Conservation (phyloP, 441 rosid genomes). For the Kokia cookei region DNA sequence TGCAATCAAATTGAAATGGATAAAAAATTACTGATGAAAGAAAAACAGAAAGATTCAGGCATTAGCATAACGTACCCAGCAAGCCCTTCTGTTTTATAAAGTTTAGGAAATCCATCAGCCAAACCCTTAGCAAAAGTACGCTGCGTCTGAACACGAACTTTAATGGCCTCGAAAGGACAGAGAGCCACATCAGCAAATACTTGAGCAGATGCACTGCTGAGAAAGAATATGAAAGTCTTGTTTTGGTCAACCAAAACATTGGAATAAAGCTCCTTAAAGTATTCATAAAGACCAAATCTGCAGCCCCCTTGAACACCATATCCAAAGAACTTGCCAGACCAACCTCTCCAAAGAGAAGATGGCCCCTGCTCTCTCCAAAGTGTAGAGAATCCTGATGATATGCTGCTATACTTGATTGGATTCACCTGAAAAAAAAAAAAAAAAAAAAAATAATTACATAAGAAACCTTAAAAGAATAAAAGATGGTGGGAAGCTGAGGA, state of each 20-base stretch:
- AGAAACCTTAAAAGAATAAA: background rate
- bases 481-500: background rate
- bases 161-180: slow-evolving; percentile 64
- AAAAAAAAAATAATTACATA: background rate
- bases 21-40: slow-evolving; percentile 9
- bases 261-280: slow-evolving; percentile 56
- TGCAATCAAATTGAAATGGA: slow-evolving; percentile 22
- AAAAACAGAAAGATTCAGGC: background rate
- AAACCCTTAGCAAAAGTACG: slow-evolving; percentile 54
- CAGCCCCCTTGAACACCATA: slow-evolving; percentile 70
- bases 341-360: slow-evolving; percentile 64
- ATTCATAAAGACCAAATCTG: slow-evolving; percentile 63
- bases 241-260: slow-evolving; percentile 29
- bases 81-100: slow-evolving; percentile 46
- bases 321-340: slow-evolving; percentile 57
- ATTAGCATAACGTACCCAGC: slow-evolving; percentile 32
- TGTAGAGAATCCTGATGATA: slow-evolving; percentile 37
- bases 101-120: slow-evolving; percentile 53
- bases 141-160: slow-evolving; percentile 59
- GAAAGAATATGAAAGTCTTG: slow-evolving; percentile 41
- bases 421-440: slow-evolving; percentile 31
- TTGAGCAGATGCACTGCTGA: slow-evolving; percentile 67
- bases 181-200: slow-evolving; percentile 61
- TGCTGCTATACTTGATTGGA: slow-evolving; percentile 50
- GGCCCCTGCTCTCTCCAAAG: slow-evolving; percentile 67